Evolutionary conservation across 768 basidiomycete genomes (phyloP).

Genomic region (Tricholoma sp.): DNA sequence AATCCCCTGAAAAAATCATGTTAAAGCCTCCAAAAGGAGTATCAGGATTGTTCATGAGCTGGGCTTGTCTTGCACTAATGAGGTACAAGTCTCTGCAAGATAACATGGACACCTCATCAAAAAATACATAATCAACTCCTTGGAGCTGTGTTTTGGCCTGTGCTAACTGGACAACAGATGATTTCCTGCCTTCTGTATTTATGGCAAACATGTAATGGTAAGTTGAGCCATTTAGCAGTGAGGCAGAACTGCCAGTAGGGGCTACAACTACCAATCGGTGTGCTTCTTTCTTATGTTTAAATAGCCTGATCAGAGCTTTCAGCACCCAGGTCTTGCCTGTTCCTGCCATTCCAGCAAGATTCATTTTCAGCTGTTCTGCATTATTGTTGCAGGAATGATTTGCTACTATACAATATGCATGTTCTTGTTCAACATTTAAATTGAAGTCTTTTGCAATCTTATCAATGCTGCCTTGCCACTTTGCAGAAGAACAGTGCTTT

Average conservation of each 20-base stretch:
- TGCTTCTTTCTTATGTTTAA: slow-evolving; percentile 15
- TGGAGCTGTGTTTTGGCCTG: slow-evolving; percentile 14
- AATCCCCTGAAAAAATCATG: slow-evolving; percentile 40
- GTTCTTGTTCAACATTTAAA: slow-evolving; percentile 27
- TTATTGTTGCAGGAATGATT: slow-evolving; percentile 10
- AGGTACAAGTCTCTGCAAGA: slow-evolving; percentile 25
- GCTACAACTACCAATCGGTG: slow-evolving; percentile 22
- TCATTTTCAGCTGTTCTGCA: slow-evolving; percentile 19
- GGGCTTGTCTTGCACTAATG: slow-evolving; percentile 21
- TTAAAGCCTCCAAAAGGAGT: slow-evolving; percentile 31
- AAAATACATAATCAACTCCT: slow-evolving; percentile 35
- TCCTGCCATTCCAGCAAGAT: slow-evolving; percentile 5
- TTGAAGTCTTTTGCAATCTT: slow-evolving; percentile 6
- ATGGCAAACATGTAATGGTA: slow-evolving; percentile 30
- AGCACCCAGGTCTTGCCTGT: slow-evolving; percentile 26
- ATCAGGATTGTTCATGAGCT: slow-evolving; percentile 13
- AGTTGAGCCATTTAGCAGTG: slow-evolving; percentile 27
- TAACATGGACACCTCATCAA: slow-evolving; percentile 44
- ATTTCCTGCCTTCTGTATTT: neutral
- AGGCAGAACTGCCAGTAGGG: slow-evolving; percentile 29
- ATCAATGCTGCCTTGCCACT: neutral
- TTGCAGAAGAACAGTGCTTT: neutral
- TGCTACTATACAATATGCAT: slow-evolving; percentile 26
- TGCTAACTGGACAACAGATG: slow-evolving; percentile 1
- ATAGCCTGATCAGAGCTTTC: slow-evolving; percentile 17